phyloP scores from a whole-genome alignment of 495 filamentous ascomycete species.

The Penicillium chermesinum region DNA sequence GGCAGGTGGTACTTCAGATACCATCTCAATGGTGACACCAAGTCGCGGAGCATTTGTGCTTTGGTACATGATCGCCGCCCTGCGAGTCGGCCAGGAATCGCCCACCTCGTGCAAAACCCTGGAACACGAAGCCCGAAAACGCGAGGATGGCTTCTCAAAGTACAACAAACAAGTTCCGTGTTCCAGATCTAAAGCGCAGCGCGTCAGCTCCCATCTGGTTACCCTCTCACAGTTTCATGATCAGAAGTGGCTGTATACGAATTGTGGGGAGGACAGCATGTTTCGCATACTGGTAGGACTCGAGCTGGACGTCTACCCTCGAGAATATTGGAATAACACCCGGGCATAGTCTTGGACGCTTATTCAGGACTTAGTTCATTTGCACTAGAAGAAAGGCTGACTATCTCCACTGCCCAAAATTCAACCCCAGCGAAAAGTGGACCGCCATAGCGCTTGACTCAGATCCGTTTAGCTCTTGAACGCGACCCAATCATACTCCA shows the following conservation, averaged over 20 bases:
- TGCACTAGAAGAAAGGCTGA: too few species aligned
- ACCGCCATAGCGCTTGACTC: neutral
- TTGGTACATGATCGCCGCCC: neutral
- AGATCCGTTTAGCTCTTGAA: neutral
- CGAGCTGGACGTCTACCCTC: too few species aligned
- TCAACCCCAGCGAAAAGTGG: neutral
- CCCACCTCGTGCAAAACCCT: neutral
- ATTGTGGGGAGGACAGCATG: too few species aligned
- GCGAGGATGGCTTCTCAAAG: neutral
- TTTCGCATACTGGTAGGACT: too few species aligned
- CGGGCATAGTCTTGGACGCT: too few species aligned
- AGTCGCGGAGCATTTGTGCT: constrained; percentile 2
- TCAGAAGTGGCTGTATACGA: neutral
- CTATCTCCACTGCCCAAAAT: too few species aligned
- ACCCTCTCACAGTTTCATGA: neutral
- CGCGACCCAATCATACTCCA: constrained; percentile 64
- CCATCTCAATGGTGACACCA: constrained; percentile 3
- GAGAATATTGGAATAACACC: too few species aligned
- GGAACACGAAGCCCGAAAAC: neutral
- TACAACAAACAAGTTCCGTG: neutral
- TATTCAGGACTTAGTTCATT: too few species aligned
- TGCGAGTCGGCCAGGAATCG: neutral
- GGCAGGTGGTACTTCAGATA: neutral
- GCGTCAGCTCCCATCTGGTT: neutral
- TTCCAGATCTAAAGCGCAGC: neutral